A percentile compares a stretch with the other conserved stretches of the same genome.
Evolutionary conservation across 192 early-diverging fungal genomes (phyloP).

Genomic region (Backusella macrospora): DNA sequence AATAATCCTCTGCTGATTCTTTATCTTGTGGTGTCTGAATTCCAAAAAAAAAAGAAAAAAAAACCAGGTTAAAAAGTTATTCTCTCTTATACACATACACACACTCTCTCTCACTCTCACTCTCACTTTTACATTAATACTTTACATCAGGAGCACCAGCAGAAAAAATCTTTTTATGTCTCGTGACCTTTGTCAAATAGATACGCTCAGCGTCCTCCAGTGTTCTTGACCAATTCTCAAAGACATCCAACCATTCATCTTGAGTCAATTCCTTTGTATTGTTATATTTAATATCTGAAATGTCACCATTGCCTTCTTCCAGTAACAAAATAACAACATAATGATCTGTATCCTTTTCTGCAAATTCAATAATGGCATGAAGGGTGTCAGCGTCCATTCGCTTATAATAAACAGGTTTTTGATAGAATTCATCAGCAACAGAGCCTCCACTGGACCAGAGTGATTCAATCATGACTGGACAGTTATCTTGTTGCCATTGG

Average conservation of each 20-base stretch:
- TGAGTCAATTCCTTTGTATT: conserved; percentile 39
- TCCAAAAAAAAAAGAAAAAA: not conserved
- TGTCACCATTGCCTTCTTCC: conserved; percentile 38
- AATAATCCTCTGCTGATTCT: conserved; percentile 41
- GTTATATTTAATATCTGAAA: conserved; percentile 41
- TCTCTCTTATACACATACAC: not conserved
- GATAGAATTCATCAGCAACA: conserved; percentile 14
- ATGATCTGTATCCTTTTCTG: conserved; percentile 18
- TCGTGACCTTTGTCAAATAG: conserved; percentile 33
- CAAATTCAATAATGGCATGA: conserved; percentile 41
- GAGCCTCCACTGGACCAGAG: conserved; percentile 28
- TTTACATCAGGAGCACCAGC: conserved; percentile 17
- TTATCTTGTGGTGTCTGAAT: not conserved
- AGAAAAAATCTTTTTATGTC: conserved; percentile 14
- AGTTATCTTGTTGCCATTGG: conserved; percentile 43
- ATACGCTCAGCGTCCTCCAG: conserved; percentile 42
- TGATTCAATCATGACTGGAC: conserved; percentile 27
- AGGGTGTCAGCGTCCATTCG: conserved; percentile 42
- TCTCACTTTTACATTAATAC: not conserved
- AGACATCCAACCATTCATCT: conserved; percentile 35
- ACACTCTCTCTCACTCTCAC: too few species aligned
- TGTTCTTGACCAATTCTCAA: conserved; percentile 34
- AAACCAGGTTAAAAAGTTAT: not conserved
- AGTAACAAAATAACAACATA: conserved; percentile 39
- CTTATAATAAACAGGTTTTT: conserved; percentile 36